Conservation (phyloP, 306 rosid genomes). For the Sesbania bispinosa region DNA sequence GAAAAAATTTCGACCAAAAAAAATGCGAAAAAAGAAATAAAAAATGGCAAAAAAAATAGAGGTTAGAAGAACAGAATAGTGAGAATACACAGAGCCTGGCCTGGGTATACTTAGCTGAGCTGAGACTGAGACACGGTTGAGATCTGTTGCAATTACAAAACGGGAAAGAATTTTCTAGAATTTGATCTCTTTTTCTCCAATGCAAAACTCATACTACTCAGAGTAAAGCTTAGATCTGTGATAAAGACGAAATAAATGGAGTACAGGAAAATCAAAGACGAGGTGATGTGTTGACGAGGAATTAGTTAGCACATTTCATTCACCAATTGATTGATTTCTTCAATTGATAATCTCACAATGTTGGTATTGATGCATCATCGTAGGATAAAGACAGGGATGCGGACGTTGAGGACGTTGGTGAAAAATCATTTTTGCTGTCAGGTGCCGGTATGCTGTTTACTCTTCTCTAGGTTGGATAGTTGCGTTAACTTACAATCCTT, state of each 20-base stretch:
- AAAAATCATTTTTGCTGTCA: slow-evolving; percentile 22
- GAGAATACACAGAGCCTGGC: background rate
- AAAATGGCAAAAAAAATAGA: too few relatives aligned
- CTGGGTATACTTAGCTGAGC: too few relatives aligned
- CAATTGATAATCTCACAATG: background rate
- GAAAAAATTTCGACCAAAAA: too few relatives aligned
- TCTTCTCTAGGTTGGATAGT: background rate
- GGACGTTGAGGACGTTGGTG: slow-evolving; percentile 1
- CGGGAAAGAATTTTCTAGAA: background rate
- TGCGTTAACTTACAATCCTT: background rate
- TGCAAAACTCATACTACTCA: background rate
- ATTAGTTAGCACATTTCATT: background rate
- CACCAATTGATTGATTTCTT: background rate
- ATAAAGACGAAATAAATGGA: slow-evolving; percentile 45
- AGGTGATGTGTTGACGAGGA: slow-evolving; percentile 36
- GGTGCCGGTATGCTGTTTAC: background rate
- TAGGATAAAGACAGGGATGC: slow-evolving; percentile 26
- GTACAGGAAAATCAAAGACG: slow-evolving; percentile 77
- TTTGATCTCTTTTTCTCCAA: background rate
- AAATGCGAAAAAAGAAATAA: too few relatives aligned
- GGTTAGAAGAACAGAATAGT: background rate
- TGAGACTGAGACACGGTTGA: too few relatives aligned
- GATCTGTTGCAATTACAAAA: slow-evolving; percentile 9
- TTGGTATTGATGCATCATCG: slow-evolving; percentile 2
- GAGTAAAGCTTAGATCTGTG: slow-evolving; percentile 14